Base-by-base conservation (phyloP, 352 stramenopile species). In the Globisporangium solare region DNA sequence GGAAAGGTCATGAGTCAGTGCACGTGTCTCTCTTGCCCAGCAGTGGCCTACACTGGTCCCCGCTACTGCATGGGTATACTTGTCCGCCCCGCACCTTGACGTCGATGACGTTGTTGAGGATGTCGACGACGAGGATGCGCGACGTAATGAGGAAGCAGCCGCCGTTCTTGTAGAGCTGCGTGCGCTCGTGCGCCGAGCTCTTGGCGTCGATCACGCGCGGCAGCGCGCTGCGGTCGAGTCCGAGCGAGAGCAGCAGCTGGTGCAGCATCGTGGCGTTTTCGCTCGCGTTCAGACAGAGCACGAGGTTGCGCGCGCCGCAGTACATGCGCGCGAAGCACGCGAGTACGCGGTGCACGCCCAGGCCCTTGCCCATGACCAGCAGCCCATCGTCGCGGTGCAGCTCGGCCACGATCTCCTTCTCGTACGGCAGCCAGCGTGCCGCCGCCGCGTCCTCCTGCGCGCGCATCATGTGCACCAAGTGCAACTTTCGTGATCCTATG, bases 51-150 rank as follows among this genome's bases (percentile, higher is more conserved):
- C 15, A 45, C n/a, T 37, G 17, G 8, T 41, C 18, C 12, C 17
- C 53, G 59, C 0, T 71, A 57, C 20, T 68, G 12, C 18, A 31
- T 46, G 74, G 35, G 22, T n/a, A 57, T 24, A 46, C 11, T 24
- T n/a, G 24, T 41, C 8, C 32, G 22, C 54, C 43, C 8, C 32
- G 22, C 54, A 67, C 68, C 58, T 73, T 70, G 46, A 55, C 58
- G 54, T 92, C 78, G 22, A 96, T 59, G 57, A 81, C 73, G 20
- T 74, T 86, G 51, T 88, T 97, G 18, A 99, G 76, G 41, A 99
- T 70, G 72, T 99, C 97, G 2, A 99, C 94, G 57, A 99, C 97
- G 8, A 99, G 77, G 59, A 99, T 98, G 13, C 97, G 86, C 45
- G 87, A 96, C 11, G 97, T 99, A 45, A 99, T 92, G 58, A 98